phyloP scores from a whole-genome alignment of 257 asterid genomes.

The Cordia subcordata region DNA sequence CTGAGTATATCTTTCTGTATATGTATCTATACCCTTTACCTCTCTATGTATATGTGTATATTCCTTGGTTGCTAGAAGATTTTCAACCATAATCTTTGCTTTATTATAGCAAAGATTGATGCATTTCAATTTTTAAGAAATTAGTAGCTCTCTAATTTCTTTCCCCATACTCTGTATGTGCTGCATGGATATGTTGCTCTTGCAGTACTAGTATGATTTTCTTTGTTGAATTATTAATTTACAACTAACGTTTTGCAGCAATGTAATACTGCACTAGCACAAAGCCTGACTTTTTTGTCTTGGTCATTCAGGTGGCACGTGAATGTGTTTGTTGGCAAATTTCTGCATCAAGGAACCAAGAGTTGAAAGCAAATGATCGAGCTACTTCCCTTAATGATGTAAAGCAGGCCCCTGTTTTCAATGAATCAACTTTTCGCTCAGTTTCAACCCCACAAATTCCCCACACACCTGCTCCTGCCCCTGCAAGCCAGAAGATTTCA shows the following conservation, averaged over 20 bases:
- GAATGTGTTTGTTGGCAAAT: slow-evolving; percentile 65
- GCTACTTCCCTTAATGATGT: slow-evolving; percentile 8
- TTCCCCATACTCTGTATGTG: too few species aligned
- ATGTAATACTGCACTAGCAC: too few species aligned
- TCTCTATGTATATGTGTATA: too few species aligned
- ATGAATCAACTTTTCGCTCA: slow-evolving; percentile 21
- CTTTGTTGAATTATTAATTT: too few species aligned
- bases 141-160: too few species aligned
- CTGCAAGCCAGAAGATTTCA: slow-evolving; percentile 39
- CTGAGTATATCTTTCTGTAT: background rate
- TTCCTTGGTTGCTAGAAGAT: too few species aligned
- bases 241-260: too few species aligned
- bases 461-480: slow-evolving; percentile 44
- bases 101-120: too few species aligned
- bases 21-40: background rate
- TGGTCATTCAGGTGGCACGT: slow-evolving; percentile 56
- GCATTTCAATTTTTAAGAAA: too few species aligned
- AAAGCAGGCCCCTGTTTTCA: slow-evolving; percentile 15
- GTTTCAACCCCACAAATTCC: slow-evolving; percentile 18
- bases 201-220: too few species aligned
- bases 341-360: slow-evolving; percentile 35
- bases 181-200: too few species aligned
- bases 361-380: slow-evolving; percentile 24
- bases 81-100: too few species aligned
- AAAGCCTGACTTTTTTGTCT: background rate